Evolutionary conservation across 2,329 filamentous ascomycete species (phyloP), one percentile per base, ranked within the genome.

Genomic region (Calycina marina): DNA sequence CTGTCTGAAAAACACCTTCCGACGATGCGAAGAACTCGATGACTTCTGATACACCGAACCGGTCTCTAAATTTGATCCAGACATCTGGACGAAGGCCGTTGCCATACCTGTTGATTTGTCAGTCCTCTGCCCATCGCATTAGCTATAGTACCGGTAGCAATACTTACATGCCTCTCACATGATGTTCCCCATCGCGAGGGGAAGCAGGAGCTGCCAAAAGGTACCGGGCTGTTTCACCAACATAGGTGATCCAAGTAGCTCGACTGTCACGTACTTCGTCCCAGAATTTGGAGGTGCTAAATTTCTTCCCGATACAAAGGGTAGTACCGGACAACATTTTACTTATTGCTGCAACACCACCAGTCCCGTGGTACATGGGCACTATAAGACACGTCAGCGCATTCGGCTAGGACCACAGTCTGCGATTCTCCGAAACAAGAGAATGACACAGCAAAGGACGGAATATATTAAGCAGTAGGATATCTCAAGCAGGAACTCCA

Each of bases 11-110:
- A 30, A 82, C 63, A 17, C 78, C 77, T 53, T 86, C 80, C 1
- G 76, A 81, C 36, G 74, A 79, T 51, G 77, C 80, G 62, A 83
- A 86, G 56, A 86, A 84, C 52, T 86, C 80, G 38, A 59, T 61
- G 2, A 86, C 69, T 16, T 67, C 63, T 9, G 62, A 55, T 41
- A 80, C 66, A 31, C 65, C 66, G 48, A 78, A 79, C 9, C 74
- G 63, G 29, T 76, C 66, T 25, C 66, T 57, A 52, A 81, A 81
- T 14, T 63, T 53, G 18, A 45, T 54, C 76, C 76, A 82, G 1
- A 81, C 70, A 44, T 82, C 77, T 0, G 75, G 74, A 2, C 75
- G 63, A 44, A 79, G 60, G 1, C 75, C 75, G 46, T 80, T 80
- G 36, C 75, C 75, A 45, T 65, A 74, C n/a, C n/a, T n/a, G n/a